Conservation (phyloP, 2,329 filamentous ascomycete genomes). For the Chalara sp. region DNA sequence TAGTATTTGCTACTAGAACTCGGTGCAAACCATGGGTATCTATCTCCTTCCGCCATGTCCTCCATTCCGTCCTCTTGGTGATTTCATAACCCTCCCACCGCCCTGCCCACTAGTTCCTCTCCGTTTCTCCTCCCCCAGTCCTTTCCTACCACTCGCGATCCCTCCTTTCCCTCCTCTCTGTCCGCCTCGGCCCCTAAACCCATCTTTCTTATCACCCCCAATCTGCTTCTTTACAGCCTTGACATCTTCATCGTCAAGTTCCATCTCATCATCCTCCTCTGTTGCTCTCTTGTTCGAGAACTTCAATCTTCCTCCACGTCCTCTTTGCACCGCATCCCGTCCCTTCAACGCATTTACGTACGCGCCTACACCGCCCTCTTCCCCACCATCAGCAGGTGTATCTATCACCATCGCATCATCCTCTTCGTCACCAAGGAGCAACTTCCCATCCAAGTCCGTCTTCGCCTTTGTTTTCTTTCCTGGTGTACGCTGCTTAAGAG, state of each 20-base stretch:
- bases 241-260: conserved; percentile 40
- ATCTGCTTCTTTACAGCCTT: conserved; percentile 44
- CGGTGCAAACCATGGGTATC: no score
- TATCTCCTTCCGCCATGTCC: neutral
- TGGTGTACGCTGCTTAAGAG: conserved; percentile 51
- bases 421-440: conserved; percentile 61
- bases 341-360: conserved; percentile 65
- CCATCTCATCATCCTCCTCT: conserved; percentile 46
- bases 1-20: no score
- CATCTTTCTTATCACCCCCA: conserved; percentile 22
- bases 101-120: conserved; percentile 17
- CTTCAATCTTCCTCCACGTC: conserved; percentile 62
- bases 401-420: conserved; percentile 59
- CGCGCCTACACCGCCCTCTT: conserved; percentile 53
- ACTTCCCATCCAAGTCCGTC: conserved; percentile 71
- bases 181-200: conserved; percentile 26
- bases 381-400: conserved; percentile 35
- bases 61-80: conserved; percentile 17
- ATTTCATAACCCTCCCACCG: conserved; percentile 25
- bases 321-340: conserved; percentile 57
- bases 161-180: conserved; percentile 40
- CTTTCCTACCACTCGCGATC: conserved; percentile 39
- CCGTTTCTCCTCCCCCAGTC: conserved; percentile 36
- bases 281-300: conserved; percentile 59
- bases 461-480: conserved; percentile 49